phyloP scores from a whole-genome alignment of 1,284 basidiomycete genomes.

The Pholiota adiposa region DNA sequence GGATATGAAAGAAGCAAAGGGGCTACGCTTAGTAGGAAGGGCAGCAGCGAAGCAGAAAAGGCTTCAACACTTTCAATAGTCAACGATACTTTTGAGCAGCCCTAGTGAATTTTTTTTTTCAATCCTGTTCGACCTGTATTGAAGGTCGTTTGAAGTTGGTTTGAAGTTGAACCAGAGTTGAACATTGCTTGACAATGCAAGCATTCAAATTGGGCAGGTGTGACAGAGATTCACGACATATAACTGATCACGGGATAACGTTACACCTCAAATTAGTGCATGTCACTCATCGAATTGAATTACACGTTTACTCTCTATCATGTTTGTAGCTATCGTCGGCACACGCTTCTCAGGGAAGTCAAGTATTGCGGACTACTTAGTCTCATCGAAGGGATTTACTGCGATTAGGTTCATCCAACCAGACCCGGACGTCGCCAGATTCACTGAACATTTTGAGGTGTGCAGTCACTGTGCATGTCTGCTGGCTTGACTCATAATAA shows the following conservation, averaged over 20 bases:
- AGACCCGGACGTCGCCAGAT: constrained; percentile 8
- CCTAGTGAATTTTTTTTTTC: too few relatives aligned
- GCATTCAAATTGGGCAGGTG: too few relatives aligned
- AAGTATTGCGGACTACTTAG: constrained; percentile 76
- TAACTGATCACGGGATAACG: too few relatives aligned
- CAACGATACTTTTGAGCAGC: neutral
- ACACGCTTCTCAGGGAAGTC: constrained; percentile 84
- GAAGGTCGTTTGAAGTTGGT: too few relatives aligned
- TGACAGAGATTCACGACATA: too few relatives aligned
- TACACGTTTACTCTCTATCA: constrained; percentile 15
- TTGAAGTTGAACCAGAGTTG: too few relatives aligned
- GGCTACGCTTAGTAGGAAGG: constrained; percentile 59
- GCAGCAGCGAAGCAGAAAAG: constrained; percentile 52
- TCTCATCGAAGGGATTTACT: constrained; percentile 54
- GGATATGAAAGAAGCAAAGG: constrained; percentile 77
- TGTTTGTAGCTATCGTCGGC: constrained; percentile 88
- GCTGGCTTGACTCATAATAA: neutral
- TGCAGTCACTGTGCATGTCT: neutral
- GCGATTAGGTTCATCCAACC: constrained; percentile 42
- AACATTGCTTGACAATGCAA: too few relatives aligned
- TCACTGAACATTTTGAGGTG: constrained; percentile 21
- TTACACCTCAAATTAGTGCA: too few relatives aligned
- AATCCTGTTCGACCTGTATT: too few relatives aligned
- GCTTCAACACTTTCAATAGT: constrained; percentile 3
- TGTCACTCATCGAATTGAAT: too few relatives aligned